Conservation (phyloP, 495 filamentous ascomycete species). For the Chaetomium cochliodes region DNA sequence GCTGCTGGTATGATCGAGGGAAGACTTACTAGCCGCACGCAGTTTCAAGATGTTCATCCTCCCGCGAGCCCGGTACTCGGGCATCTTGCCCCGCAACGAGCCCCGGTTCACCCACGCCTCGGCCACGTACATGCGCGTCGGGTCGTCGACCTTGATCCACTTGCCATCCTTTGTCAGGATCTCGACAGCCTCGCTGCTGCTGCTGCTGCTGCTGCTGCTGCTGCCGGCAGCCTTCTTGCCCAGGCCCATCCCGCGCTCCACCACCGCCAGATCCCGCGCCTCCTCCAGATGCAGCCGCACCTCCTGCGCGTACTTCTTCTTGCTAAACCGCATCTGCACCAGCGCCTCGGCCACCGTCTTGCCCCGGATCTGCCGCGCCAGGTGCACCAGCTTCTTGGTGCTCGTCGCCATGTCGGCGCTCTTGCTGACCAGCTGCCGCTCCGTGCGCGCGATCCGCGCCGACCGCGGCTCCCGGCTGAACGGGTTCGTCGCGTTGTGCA, state of each 20-base stretch:
- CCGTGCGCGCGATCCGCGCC: conserved; percentile 66
- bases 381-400: conserved; percentile 79
- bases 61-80: conserved; percentile 69
- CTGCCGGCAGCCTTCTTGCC: conserved; percentile 35
- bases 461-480: conserved; percentile 64
- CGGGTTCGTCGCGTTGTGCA: conserved; percentile 48
- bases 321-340: conserved; percentile 89
- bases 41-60: conserved; percentile 57
- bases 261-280: conserved; percentile 75
- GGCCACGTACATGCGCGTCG: conserved; percentile 75
- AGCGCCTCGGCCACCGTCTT: conserved; percentile 92
- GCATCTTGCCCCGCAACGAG: conserved; percentile 46
- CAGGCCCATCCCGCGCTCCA: conserved; percentile 81
- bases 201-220: background rate
- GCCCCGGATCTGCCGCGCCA: conserved; percentile 84
- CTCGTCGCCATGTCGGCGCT: conserved; percentile 72
- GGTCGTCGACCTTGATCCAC: conserved; percentile 63
- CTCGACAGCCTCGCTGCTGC: conserved; percentile 31
- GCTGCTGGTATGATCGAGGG: background rate
- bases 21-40: conserved; percentile 68
- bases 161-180: conserved; percentile 58
- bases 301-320: conserved; percentile 87
- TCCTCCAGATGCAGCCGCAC: conserved; percentile 72
- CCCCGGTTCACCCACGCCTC: conserved; percentile 90
- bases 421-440: conserved; percentile 64